Evolutionary conservation across 768 basidiomycete genomes (phyloP), one percentile per base, ranked within the genome.

Genomic region (Psilocybe cubensis): DNA sequence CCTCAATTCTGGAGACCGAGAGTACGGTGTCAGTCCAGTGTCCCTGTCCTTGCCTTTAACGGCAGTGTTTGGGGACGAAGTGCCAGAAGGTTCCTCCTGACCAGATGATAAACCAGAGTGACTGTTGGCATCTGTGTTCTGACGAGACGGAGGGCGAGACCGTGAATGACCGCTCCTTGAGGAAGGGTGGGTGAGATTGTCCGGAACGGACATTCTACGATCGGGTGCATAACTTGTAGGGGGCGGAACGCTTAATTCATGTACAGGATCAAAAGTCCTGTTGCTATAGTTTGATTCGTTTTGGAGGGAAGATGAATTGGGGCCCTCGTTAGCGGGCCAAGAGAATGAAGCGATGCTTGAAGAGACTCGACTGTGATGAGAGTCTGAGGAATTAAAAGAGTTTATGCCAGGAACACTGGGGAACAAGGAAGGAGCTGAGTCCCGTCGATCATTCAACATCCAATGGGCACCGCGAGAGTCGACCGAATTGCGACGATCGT

Each of bases 1-100:
- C 52, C 96, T 84, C 41, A 99, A 79, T 72, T 98, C 97, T 7
- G 96, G 96, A 0, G 92, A 94, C 57, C 96, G 89, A 52, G 95
- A 95, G 73, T 98, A 99, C 4, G 96, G 96, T 11, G 93, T 92
- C 31, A 80, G 64, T 55, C 83, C 70, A 25, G 76, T 60, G 43
- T 83, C 86, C 69, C 83, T 85, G 59, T 64, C 47, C 46, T 23
- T 29, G 21, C 52, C 63, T 61, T 81, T 83, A 41, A 66, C 57
- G 14, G 71, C 72, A 43, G 71, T 62, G 23, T 72, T 68, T 53
- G 78, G 72, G 24, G 75, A 70, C 41, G 75, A 72, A 24, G 72
- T 68, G 21, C 75, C 68, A 27, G 72, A 70, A 9, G 73, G 61
- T 59, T 83, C 83, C 57, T 85, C 85, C 57, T 78, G 76, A 38